Percentiles rank a stretch among this genome's conserved stretches.
Evolutionary conservation across 345 rosid species (phyloP).

Genomic region (Jatropha curcas): DNA sequence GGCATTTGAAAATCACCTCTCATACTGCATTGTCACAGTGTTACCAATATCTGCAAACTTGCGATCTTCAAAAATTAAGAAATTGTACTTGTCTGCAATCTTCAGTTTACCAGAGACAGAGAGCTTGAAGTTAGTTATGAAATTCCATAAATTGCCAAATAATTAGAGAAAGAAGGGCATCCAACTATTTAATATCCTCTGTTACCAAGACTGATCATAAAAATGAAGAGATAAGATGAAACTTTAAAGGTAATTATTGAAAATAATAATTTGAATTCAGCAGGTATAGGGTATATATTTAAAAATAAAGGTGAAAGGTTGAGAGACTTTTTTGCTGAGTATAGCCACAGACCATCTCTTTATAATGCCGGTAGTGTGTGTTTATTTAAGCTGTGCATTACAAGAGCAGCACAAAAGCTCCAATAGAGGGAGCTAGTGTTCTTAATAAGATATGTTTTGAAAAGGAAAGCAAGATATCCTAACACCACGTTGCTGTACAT

Average conservation of each 20-base stretch:
- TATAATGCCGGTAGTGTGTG: no score
- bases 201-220: not conserved
- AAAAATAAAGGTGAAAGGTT: no score
- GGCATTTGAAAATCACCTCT: slow-evolving; percentile 54
- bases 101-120: slow-evolving; percentile 18
- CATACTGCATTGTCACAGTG: slow-evolving; percentile 98
- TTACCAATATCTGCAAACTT: slow-evolving; percentile 99
- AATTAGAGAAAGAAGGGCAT: not conserved
- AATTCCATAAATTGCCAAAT: not conserved
- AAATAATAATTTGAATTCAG: no score
- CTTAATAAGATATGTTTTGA: no score
- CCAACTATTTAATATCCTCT: not conserved
- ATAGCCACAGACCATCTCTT: no score
- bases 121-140: not conserved
- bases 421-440: no score
- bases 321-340: no score
- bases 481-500: not conserved
- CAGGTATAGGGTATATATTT: no score
- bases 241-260: not conserved
- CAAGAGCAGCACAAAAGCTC: not conserved
- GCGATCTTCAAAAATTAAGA: slow-evolving; percentile 92
- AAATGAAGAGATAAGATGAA: not conserved
- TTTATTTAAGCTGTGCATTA: not conserved
- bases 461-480: not conserved
- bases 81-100: slow-evolving; percentile 90